Percentiles rank a stretch among this genome's conserved stretches.
Conservation (phyloP, 805 yeast genomes). For the Cyberlindnera americana region DNA sequence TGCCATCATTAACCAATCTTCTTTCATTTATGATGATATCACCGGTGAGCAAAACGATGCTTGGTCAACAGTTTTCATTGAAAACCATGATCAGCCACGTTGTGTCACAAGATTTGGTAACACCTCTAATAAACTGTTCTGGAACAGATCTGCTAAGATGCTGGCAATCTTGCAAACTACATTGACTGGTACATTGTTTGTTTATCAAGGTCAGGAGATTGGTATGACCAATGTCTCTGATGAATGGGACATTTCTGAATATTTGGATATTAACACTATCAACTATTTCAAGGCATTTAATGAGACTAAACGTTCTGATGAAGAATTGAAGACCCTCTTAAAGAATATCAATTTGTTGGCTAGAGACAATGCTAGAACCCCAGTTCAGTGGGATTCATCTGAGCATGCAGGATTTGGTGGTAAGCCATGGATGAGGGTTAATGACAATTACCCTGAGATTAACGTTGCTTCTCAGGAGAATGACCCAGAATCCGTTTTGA, state of each 20-base stretch:
- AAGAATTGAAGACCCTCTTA: slow-evolving; percentile 30
- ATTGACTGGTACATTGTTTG: slow-evolving; percentile 51
- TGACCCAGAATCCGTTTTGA: slow-evolving; percentile 43
- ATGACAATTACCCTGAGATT: slow-evolving; percentile 45
- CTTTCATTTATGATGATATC: slow-evolving; percentile 35
- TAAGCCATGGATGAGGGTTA: slow-evolving; percentile 52
- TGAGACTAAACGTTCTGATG: slow-evolving; percentile 25
- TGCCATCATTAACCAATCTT: slow-evolving; percentile 34
- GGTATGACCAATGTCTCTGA: slow-evolving; percentile 47
- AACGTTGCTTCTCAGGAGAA: slow-evolving; percentile 44
- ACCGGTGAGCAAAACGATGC: slow-evolving; percentile 39
- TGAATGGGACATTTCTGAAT: slow-evolving; percentile 46
- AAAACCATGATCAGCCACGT: slow-evolving; percentile 58
- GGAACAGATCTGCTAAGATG: slow-evolving; percentile 44
- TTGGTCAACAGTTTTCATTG: slow-evolving; percentile 53
- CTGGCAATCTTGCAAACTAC: slow-evolving; percentile 42
- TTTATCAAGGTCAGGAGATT: slow-evolving; percentile 61
- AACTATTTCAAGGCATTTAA: slow-evolving; percentile 37
- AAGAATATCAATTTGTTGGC: slow-evolving; percentile 37
- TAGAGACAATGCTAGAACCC: slow-evolving; percentile 54
- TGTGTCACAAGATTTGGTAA: slow-evolving; percentile 49
- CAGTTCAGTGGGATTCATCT: slow-evolving; percentile 50
- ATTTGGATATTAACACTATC: slow-evolving; percentile 46
- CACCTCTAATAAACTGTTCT: slow-evolving; percentile 31
- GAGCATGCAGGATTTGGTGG: slow-evolving; percentile 45